A percentile compares a stretch with the other conserved stretches of the same genome.
Evolutionary conservation across 169 alveolate genomes (phyloP).

Genomic region (Amoebophrya sp.): DNA sequence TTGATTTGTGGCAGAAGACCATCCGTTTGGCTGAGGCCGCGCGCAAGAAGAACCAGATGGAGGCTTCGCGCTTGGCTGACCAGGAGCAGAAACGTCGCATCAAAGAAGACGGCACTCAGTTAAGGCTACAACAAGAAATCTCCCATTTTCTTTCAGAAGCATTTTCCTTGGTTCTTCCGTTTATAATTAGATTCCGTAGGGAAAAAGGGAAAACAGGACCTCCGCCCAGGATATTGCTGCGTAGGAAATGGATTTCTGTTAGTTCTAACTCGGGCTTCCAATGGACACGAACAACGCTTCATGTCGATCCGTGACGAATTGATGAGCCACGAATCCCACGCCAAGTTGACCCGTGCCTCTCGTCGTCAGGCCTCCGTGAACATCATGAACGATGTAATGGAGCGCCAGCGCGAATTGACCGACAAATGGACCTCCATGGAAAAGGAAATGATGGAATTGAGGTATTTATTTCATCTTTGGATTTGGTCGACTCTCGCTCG

Average conservation of each 20-base stretch:
- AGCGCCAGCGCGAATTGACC: not conserved
- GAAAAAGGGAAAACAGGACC: too few species aligned
- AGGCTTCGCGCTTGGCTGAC: not conserved
- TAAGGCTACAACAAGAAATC: too few species aligned
- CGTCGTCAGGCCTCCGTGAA: not conserved
- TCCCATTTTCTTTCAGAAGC: too few species aligned
- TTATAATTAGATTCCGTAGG: too few species aligned
- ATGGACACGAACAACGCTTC: constrained; percentile 15
- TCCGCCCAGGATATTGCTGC: too few species aligned
- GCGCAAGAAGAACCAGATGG: not conserved
- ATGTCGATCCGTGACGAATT: not conserved
- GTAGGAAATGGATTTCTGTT: too few species aligned
- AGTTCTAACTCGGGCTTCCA: too few species aligned
- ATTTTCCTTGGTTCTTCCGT: too few species aligned
- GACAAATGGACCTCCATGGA: not conserved
- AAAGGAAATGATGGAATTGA: not conserved
- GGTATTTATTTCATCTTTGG: not conserved
- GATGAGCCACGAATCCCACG: not conserved
- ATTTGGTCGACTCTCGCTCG: too few species aligned
- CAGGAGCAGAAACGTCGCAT: not conserved
- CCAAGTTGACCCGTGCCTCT: not conserved
- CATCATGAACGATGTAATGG: not conserved
- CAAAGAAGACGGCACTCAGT: not conserved
- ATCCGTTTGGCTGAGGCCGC: not conserved
- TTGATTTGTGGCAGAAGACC: not conserved